Conservation (phyloP, 169 alveolate species). For the Condylostoma magnum region DNA sequence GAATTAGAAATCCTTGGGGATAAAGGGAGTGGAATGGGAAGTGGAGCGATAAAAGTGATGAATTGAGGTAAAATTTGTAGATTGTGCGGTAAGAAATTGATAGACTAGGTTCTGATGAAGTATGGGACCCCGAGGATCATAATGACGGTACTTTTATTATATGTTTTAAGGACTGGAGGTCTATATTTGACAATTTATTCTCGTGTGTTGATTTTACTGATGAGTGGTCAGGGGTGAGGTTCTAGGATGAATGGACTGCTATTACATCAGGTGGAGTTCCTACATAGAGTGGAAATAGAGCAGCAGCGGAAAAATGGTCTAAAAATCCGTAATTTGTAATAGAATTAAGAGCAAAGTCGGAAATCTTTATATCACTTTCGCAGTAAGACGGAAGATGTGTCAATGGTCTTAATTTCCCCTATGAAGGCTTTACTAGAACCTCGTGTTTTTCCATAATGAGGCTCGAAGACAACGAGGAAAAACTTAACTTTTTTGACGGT, state of each 20-base stretch:
- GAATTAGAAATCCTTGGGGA: conserved; percentile 90
- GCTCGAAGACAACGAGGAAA: conserved; percentile 34
- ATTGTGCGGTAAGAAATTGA: conserved; percentile 37
- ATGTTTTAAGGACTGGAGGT: conserved; percentile 72
- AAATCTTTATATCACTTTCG: conserved; percentile 59
- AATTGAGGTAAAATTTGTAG: conserved; percentile 39
- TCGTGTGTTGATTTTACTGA: conserved; percentile 74
- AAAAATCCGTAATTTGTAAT: conserved; percentile 62
- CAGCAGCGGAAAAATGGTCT: conserved; percentile 49
- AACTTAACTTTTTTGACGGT: conserved; percentile 37
- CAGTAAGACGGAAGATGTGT: conserved; percentile 71
- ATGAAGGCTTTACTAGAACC: conserved; percentile 52
- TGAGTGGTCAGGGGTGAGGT: conserved; percentile 47
- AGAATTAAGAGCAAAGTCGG: conserved; percentile 38
- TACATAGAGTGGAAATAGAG: conserved; percentile 32
- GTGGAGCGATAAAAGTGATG: conserved; percentile 75
- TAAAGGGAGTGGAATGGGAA: conserved; percentile 81
- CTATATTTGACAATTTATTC: conserved; percentile 66
- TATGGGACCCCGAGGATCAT: conserved; percentile 35
- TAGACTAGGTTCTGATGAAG: conserved; percentile 38
- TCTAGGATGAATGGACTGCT: conserved; percentile 52
- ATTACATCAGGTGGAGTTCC: conserved; percentile 58
- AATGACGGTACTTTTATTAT: conserved; percentile 88
- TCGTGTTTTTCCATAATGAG: conserved; percentile 53
- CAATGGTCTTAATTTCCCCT: conserved; percentile 61